Evolutionary conservation across 1,284 basidiomycete genomes (phyloP), one percentile per base, ranked within the genome.

Genomic region (Rhodotorula sp.): DNA sequence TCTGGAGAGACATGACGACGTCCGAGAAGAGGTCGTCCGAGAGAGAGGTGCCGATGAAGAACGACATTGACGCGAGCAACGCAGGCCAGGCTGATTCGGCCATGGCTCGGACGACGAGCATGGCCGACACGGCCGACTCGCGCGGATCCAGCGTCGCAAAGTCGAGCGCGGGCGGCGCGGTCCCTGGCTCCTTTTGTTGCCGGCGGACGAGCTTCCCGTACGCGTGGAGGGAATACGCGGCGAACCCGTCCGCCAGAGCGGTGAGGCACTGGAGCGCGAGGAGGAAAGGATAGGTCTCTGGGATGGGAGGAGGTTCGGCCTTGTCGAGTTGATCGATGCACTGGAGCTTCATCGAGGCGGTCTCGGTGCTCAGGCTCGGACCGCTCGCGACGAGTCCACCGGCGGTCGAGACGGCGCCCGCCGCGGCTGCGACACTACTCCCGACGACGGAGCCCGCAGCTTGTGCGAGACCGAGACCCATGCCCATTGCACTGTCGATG

Each of bases 261-360:
- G 91, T 87, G 12, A 97, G 86, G 75, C 91, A 93, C 79, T 98
- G 94, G 0, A 97, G 86, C 1, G 90, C 91, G 2, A 99, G 87
- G 2, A 97, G 88, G 80, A 95, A 97, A 68, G 93, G 87, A 81
- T 99, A 98, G 0, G 91, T 87, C 72, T 98, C 93, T 0, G 94
- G 94, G 62, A 96, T 92, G 0, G 87, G 84, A 0, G 97, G 97
- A 0, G 95, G 89, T 78, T 99, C 97, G 0, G 92, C 89, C 82
- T 99, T 97, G 83, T 97, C 94, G 23, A 96, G 87, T 80, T 97
- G 94, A 79, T 97, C 94, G 77, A 97, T 96, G 79, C 93, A 95
- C 64, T 79, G 78, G 21, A 76, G 75, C 54, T 74, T 68, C 70
- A 73, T 69, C 29, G 65, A 63, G 23, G 57, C 67, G 15, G 70